These are phyloP conservation scores for Blastobotrys indianensis DNA, from an alignment of 1,139 yeast genomes.

Conservation along the genomic window DNA sequence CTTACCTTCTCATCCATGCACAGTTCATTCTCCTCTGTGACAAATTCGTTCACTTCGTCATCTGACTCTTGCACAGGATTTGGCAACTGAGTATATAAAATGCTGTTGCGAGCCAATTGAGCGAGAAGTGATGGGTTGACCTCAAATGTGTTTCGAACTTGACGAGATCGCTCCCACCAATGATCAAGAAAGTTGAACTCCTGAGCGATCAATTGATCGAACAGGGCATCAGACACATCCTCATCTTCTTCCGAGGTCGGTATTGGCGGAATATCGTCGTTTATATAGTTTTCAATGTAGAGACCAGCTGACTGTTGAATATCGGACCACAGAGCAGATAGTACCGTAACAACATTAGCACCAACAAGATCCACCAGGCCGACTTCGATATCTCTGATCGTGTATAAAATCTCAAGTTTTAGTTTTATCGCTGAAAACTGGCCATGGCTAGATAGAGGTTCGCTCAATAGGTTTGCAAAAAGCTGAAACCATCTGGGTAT, in stretches of 20 bases:
- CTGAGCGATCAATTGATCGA: constrained; percentile 10
- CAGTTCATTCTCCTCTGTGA: constrained; percentile 50
- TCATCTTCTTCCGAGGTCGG: constrained; percentile 10
- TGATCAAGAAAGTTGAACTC: constrained; percentile 15
- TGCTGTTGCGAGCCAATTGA: constrained; percentile 21
- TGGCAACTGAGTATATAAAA: constrained; percentile 27
- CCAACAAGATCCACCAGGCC: constrained; percentile 17
- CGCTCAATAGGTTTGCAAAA: constrained; percentile 19
- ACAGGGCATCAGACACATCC: constrained; percentile 11
- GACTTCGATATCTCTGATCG: constrained; percentile 17
- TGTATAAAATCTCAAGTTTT: constrained; percentile 10
- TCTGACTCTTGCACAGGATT: constrained; percentile 23
- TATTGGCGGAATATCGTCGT: constrained; percentile 7
- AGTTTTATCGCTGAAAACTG: constrained; percentile 8
- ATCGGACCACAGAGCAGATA: constrained; percentile 12
- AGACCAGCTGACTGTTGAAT: constrained; percentile 9
- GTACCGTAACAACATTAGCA: constrained; percentile 7
- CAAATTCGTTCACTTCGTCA: constrained; percentile 60
- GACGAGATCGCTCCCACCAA: constrained; percentile 8
- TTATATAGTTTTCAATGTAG: constrained; percentile 8
- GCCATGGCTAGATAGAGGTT: constrained; percentile 14
- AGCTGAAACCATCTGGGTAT: constrained; percentile 29
- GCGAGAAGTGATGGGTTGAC: constrained; percentile 38
- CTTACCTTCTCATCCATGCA: constrained; percentile 19
- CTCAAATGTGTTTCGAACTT: constrained; percentile 23